These are phyloP conservation scores for Saccharomyces hybrid DNA, from an alignment of 1,139 yeast genomes.

Conservation along the genomic window DNA sequence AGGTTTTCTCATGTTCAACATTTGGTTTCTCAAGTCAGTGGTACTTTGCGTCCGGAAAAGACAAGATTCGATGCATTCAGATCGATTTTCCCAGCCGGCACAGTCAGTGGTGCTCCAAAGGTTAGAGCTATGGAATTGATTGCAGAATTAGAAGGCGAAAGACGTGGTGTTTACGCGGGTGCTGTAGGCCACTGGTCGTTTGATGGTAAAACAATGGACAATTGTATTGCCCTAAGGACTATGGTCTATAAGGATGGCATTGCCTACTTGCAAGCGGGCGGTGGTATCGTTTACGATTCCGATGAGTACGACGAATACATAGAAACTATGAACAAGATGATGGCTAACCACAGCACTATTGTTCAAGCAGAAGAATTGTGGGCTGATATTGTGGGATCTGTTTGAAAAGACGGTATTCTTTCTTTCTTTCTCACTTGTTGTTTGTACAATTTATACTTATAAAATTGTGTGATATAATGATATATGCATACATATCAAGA, in stretches of 20 bases:
- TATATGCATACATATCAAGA: background rate
- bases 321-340: constrained; percentile 96
- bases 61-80: constrained; percentile 94
- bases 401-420: constrained; percentile 2
- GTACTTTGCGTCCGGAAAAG: constrained; percentile 73
- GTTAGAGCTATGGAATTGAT: constrained; percentile 94
- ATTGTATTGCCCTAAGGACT: constrained; percentile 93
- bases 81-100: constrained; percentile 97
- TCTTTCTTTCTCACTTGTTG: background rate
- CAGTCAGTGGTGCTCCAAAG: constrained; percentile 97
- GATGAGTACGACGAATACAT: constrained; percentile 93
- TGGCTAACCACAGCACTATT: constrained; percentile 82
- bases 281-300: constrained; percentile 93
- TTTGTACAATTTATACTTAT: background rate
- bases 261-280: constrained; percentile 96
- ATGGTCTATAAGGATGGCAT: constrained; percentile 89
- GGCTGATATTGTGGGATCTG: constrained; percentile 36
- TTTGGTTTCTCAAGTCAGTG: constrained; percentile 89
- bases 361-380: constrained; percentile 83
- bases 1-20: constrained; percentile 98
- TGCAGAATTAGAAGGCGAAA: constrained; percentile 81
- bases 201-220: constrained; percentile 88
- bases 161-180: constrained; percentile 96
- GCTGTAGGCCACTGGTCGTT: constrained; percentile 99
- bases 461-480: background rate